These are phyloP conservation scores for Mikania micrantha DNA, from an alignment of 129 eudicot genomes.

Conservation along the genomic window DNA sequence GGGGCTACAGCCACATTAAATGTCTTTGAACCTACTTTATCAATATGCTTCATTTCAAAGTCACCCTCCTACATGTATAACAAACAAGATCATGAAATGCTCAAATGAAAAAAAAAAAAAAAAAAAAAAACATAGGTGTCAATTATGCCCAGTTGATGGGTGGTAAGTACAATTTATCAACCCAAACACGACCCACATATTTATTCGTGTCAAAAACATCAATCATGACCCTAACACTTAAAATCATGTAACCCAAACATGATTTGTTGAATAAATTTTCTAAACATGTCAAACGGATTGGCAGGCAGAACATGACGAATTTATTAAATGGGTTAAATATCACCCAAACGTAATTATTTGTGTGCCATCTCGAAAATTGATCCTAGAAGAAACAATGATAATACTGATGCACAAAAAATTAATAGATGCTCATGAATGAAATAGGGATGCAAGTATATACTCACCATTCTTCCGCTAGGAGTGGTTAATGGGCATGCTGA, in stretches of 20 bases:
- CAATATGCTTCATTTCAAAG: slow-evolving; percentile 89
- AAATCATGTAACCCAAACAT: no score
- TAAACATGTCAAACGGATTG: no score
- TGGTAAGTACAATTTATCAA: no score
- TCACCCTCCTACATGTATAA: slow-evolving; percentile 63
- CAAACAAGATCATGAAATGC: not conserved
- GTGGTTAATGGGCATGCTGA: slow-evolving; percentile 95
- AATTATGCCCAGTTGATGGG: no score
- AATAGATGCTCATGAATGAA: not conserved
- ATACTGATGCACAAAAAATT: not conserved
- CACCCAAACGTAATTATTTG: no score
- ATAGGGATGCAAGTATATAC: slow-evolving; percentile 17
- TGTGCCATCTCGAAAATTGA: no score
- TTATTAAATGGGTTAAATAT: no score
- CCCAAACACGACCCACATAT: no score
- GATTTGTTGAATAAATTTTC: no score
- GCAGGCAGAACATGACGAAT: no score
- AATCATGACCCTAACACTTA: no score
- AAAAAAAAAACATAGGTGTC: not conserved
- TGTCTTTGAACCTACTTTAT: slow-evolving; percentile 57
- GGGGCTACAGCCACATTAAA: slow-evolving; percentile 84
- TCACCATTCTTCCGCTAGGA: slow-evolving; percentile 93
- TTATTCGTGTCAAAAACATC: no score
- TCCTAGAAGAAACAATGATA: not conserved
- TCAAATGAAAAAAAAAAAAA: not conserved